Evolutionary conservation across 2,329 filamentous ascomycete genomes (phyloP).

Genomic region (Cercospora sojina): DNA sequence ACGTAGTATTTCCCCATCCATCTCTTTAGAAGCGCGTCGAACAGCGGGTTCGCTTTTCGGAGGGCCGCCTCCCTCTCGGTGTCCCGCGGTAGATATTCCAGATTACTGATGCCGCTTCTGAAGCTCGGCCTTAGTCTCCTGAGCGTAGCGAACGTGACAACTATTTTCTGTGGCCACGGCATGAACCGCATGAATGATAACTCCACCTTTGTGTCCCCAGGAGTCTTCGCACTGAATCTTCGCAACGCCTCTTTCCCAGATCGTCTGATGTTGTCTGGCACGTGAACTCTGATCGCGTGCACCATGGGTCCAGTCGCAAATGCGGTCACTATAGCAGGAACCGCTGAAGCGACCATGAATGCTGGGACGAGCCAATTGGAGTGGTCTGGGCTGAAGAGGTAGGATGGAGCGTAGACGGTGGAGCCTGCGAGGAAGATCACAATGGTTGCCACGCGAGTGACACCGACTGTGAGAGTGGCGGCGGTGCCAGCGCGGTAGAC

Average conservation of each 20-base stretch:
- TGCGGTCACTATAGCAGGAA: constrained; percentile 64
- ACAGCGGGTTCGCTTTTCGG: neutral
- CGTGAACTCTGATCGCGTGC: constrained; percentile 66
- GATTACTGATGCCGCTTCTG: constrained; percentile 29
- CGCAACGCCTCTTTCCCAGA: constrained; percentile 56
- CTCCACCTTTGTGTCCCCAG: constrained; percentile 43
- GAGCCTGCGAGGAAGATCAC: constrained; percentile 65
- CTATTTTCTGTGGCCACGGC: constrained; percentile 40
- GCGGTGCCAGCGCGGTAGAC: constrained; percentile 73
- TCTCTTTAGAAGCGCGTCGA: constrained; percentile 16
- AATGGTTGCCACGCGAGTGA: constrained; percentile 69
- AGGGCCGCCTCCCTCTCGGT: neutral
- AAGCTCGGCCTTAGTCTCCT: constrained; percentile 26
- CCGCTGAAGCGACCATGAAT: constrained; percentile 55
- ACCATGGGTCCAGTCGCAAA: constrained; percentile 70
- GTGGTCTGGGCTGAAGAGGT: constrained; percentile 45
- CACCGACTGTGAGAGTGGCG: constrained; percentile 66
- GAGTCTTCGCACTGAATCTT: constrained; percentile 47
- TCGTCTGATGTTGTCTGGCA: constrained; percentile 64
- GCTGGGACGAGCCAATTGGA: constrained; percentile 45
- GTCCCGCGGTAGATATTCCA: constrained; percentile 33
- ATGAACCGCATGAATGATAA: constrained; percentile 44
- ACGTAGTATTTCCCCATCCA: constrained; percentile 31
- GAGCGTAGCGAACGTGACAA: constrained; percentile 30
- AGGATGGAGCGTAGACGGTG: constrained; percentile 60